Conservation (phyloP, 805 yeast species). For the Brettanomyces custersianus region DNA sequence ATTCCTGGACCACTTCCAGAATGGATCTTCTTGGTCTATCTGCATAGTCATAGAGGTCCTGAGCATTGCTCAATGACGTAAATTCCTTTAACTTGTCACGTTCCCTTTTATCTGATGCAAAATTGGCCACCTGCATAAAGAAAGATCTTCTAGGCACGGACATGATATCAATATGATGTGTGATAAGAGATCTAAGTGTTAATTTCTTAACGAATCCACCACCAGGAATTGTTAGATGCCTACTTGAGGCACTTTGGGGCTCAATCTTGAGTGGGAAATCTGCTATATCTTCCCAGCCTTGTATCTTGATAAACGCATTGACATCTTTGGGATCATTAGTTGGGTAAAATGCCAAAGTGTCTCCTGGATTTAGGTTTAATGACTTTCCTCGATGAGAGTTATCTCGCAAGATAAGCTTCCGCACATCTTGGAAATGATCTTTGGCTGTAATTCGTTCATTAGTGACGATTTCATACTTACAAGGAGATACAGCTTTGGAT, state of each 20-base stretch:
- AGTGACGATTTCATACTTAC: conserved; percentile 34
- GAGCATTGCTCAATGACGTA: conserved; percentile 58
- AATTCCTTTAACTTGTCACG: conserved; percentile 70
- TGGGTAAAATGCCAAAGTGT: conserved; percentile 71
- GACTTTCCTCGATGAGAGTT: conserved; percentile 5
- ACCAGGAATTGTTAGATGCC: conserved; percentile 26
- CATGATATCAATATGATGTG: conserved; percentile 73
- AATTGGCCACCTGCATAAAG: conserved; percentile 66
- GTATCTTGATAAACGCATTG: conserved; percentile 52
- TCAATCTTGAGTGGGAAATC: conserved; percentile 43
- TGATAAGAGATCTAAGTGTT: conserved; percentile 64
- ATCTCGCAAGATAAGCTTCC: conserved; percentile 40
- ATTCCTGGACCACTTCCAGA: conserved; percentile 76
- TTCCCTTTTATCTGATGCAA: conserved; percentile 68
- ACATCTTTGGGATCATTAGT: conserved; percentile 59
- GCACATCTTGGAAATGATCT: conserved; percentile 86
- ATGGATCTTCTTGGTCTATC: conserved; percentile 86
- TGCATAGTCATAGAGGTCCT: conserved; percentile 85
- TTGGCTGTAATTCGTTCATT: conserved; percentile 57
- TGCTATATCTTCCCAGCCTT: conserved; percentile 67
- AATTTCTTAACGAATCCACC: conserved; percentile 58
- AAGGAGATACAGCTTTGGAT: no score
- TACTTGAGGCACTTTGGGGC: conserved; percentile 13
- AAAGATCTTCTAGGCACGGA: conserved; percentile 81
- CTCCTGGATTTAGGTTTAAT: conserved; percentile 61